Conservation (phyloP, 192 early-diverging fungal genomes). For the Backusella luteola region DNA sequence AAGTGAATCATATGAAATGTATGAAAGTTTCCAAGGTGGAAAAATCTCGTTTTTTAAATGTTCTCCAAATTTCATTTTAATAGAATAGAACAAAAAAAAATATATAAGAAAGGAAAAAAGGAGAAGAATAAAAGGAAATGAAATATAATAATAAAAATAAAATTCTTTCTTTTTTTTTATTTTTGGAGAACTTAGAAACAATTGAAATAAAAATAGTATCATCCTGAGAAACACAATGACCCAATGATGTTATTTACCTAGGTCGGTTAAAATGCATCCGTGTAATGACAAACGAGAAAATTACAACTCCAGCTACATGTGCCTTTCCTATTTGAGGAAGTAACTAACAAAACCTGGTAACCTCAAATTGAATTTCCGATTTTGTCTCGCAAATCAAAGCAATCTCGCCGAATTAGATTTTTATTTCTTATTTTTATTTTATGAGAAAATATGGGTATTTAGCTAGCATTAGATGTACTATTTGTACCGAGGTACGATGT, state of each 20-base stretch:
- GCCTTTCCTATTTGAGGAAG: background rate
- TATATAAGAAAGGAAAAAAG: background rate
- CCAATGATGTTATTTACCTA: background rate
- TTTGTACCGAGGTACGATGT: background rate
- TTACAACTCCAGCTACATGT: conserved; percentile 1
- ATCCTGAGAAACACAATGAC: conserved; percentile 6
- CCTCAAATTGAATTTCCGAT: conserved; percentile 1
- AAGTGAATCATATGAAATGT: conserved; percentile 79
- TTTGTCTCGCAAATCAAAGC: conserved; percentile 1
- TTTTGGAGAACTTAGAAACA: background rate
- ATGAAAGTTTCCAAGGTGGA: conserved; percentile 78
- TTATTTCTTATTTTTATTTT: conserved; percentile 3
- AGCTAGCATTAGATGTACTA: background rate
- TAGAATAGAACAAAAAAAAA: background rate
- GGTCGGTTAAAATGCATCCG: conserved; percentile 2
- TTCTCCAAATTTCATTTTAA: conserved; percentile 84
- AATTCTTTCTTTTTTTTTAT: background rate
- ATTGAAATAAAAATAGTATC: conserved; percentile 7
- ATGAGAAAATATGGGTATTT: background rate
- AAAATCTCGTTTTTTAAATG: conserved; percentile 69
- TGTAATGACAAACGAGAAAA: background rate
- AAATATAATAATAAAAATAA: background rate
- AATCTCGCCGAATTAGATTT: background rate
- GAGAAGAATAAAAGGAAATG: background rate
- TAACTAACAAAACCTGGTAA: background rate